These are phyloP conservation scores for Stemphylium vesicarium DNA, from an alignment of 2,329 filamentous ascomycete genomes.

Conservation along the genomic window DNA sequence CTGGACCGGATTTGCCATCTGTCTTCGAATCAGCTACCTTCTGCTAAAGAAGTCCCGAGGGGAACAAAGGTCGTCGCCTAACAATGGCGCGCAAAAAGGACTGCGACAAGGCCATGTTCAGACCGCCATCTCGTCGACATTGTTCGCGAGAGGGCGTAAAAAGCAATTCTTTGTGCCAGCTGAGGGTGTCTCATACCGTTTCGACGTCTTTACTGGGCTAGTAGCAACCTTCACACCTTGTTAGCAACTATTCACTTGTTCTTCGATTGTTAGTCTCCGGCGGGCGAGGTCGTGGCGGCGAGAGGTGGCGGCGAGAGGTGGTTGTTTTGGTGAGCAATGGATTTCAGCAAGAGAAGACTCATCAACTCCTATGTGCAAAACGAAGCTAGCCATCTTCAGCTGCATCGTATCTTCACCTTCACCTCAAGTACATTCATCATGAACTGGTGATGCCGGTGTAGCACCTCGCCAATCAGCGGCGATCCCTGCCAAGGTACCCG, in stretches of 20 bases:
- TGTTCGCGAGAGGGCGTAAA: not conserved
- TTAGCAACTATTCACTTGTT: not conserved
- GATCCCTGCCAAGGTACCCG: conserved; percentile 9
- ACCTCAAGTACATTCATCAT: conserved; percentile 2
- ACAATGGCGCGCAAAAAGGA: not conserved
- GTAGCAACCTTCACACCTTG: not conserved
- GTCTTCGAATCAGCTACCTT: not conserved
- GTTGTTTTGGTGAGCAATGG: not conserved
- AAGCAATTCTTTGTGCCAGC: not conserved
- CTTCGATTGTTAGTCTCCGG: not conserved
- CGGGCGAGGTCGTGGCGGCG: not conserved
- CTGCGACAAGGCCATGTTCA: conserved; percentile 8
- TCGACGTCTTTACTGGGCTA: not conserved
- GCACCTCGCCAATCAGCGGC: conserved; percentile 11
- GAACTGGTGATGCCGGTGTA: conserved; percentile 2
- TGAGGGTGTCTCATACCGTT: not conserved
- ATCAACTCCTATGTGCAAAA: not conserved
- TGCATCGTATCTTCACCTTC: conserved; percentile 3
- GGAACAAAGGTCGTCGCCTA: not conserved
- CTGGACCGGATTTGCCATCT: not conserved
- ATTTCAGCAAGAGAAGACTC: not conserved
- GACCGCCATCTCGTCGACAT: conserved; percentile 21
- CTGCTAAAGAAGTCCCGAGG: not conserved
- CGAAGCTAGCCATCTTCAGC: conserved; percentile 1
- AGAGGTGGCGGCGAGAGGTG: not conserved